A percentile compares a stretch with the other conserved stretches of the same genome.
phyloP scores from a whole-genome alignment of 2,329 filamentous ascomycete genomes.

The Ceratocystis huliohia region DNA sequence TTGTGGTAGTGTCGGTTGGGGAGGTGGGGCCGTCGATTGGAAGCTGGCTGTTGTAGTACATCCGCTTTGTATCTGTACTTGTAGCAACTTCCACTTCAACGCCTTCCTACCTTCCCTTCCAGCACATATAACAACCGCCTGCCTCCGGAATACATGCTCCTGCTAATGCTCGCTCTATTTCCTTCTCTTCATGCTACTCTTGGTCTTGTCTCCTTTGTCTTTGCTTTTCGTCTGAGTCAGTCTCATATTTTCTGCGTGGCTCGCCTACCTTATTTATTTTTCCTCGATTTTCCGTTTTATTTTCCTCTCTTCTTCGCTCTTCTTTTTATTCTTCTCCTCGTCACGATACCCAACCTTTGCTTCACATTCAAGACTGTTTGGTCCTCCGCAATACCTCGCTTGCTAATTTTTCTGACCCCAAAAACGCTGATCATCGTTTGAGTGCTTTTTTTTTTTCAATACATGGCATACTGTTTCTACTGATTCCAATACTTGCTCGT shows the following conservation, averaged over 20 bases:
- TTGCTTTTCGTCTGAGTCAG: conserved; percentile 5
- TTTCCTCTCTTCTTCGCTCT: neutral
- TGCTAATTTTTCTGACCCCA: no score
- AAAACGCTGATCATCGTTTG: neutral
- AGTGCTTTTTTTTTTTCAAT: neutral
- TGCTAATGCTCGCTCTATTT: no score
- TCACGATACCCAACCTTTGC: no score
- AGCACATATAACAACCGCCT: neutral
- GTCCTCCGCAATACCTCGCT: no score
- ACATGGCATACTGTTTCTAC: neutral
- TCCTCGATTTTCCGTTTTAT: neutral
- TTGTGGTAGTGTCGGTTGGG: no score
- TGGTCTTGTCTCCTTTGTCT: neutral
- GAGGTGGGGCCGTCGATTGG: neutral
- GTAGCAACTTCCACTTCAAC: neutral
- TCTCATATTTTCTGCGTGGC: neutral
- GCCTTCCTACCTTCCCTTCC: neutral
- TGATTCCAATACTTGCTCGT: neutral
- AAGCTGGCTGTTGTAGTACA: neutral
- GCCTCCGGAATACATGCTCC: neutral
- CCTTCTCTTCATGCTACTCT: neutral
- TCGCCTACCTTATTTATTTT: neutral
- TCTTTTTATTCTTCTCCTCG: neutral
- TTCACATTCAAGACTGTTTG: no score
- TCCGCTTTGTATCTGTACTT: neutral